phyloP scores from a whole-genome alignment of 495 filamentous ascomycete species.

The Endocarpon pusillum region DNA sequence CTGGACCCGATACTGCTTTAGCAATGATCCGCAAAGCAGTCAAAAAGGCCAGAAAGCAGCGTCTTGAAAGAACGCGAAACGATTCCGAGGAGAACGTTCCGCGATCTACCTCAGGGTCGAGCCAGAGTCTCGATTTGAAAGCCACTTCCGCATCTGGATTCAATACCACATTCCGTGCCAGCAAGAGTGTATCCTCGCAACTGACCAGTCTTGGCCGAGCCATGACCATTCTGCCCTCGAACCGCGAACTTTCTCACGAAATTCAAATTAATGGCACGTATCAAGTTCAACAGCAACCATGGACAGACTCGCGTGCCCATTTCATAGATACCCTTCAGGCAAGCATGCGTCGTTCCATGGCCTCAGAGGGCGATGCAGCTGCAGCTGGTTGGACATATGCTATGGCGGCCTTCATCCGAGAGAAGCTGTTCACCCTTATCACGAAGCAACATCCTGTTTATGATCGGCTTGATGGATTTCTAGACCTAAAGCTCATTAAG shows the following conservation, averaged over 20 bases:
- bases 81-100: slow-evolving; percentile 36
- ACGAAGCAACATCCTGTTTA: slow-evolving; percentile 66
- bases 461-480: slow-evolving; percentile 63
- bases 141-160: slow-evolving; percentile 2
- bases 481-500: slow-evolving; percentile 62
- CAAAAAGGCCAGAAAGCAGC: slow-evolving; percentile 49
- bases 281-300: slow-evolving; percentile 35
- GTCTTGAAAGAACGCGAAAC: slow-evolving; percentile 44
- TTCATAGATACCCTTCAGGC: slow-evolving; percentile 20
- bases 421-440: slow-evolving; percentile 68
- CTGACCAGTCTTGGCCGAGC: slow-evolving; percentile 7
- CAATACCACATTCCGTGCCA: not conserved
- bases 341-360: not conserved
- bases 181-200: no score
- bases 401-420: slow-evolving; percentile 71
- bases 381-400: slow-evolving; percentile 54
- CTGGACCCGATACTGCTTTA: slow-evolving; percentile 67
- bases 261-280: slow-evolving; percentile 81
- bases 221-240: slow-evolving; percentile 58
- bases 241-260: slow-evolving; percentile 76
- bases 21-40: slow-evolving; percentile 69
- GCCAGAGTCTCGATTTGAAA: slow-evolving; percentile 1
- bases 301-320: slow-evolving; percentile 31
- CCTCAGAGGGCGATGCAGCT: slow-evolving; percentile 22
- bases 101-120: slow-evolving; percentile 7